These are phyloP conservation scores for Yarrowia porcina DNA, from an alignment of 805 yeast species.

Conservation along the genomic window DNA sequence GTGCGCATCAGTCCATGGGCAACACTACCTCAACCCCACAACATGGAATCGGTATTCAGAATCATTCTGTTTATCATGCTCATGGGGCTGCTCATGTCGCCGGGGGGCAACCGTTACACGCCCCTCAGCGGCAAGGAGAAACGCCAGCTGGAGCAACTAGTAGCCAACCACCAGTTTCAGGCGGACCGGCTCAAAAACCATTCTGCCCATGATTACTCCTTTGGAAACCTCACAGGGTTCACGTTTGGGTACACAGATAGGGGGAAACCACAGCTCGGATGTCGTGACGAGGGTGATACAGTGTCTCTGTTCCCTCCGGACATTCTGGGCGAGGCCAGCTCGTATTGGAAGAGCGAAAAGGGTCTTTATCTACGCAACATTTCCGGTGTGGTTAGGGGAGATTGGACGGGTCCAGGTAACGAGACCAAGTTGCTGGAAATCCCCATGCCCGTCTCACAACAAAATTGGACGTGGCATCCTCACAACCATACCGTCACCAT, in stretches of 20 bases:
- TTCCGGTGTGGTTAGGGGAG: constrained; percentile 15
- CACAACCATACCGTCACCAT: constrained; percentile 9
- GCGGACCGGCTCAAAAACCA: constrained; percentile 14
- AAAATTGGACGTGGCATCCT: constrained; percentile 9
- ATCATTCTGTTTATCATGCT: constrained; percentile 25
- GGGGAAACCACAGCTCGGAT: background rate
- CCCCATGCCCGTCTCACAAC: constrained; percentile 18
- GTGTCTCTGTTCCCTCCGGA: constrained; percentile 9
- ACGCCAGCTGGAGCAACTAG: constrained; percentile 15
- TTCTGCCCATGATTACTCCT: background rate
- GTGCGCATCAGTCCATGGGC: constrained; percentile 7
- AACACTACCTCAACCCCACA: background rate
- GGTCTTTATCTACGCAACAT: constrained; percentile 16
- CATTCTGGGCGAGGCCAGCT: background rate
- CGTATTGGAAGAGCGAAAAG: background rate
- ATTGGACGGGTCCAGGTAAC: background rate
- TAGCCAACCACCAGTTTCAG: constrained; percentile 13
- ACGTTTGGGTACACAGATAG: constrained; percentile 18
- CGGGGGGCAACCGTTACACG: constrained; percentile 22
- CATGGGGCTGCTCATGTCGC: constrained; percentile 26
- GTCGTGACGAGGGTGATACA: background rate
- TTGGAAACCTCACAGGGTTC: constrained; percentile 20
- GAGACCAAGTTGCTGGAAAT: background rate
- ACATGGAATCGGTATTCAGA: constrained; percentile 25
- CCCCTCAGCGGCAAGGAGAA: constrained; percentile 16